A percentile compares a stretch with the other conserved stretches of the same genome.
These are phyloP conservation scores for Penicillium ucsense DNA, from an alignment of 495 filamentous ascomycete genomes.

Conservation along the genomic window DNA sequence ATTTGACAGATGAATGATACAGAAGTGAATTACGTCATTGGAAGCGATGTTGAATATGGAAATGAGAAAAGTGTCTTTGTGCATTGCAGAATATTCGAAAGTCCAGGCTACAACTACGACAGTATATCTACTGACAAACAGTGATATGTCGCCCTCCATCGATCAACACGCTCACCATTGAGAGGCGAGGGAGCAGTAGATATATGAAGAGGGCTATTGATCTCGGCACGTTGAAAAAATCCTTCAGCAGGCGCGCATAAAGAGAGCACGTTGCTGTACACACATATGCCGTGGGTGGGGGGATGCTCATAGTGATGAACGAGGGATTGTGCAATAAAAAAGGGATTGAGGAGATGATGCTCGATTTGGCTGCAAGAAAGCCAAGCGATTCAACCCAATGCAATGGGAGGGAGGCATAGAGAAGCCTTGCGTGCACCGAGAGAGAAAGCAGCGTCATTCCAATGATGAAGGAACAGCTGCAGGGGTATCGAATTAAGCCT, in stretches of 20 bases:
- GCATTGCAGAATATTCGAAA: no score
- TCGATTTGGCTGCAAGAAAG: conserved; percentile 3
- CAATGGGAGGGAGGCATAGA: not conserved
- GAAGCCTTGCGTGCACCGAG: not conserved
- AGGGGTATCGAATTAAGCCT: conserved; percentile 26
- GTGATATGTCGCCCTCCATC: conserved; percentile 63
- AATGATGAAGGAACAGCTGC: conserved; percentile 13
- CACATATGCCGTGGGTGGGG: conserved; percentile 75
- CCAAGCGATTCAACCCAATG: not conserved
- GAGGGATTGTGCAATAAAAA: not conserved
- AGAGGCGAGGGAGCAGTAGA: conserved; percentile 68
- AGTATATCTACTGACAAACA: no score
- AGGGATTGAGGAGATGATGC: conserved; percentile 3
- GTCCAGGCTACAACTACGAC: no score
- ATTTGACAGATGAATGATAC: conserved; percentile 2
- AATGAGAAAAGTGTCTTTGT: not conserved
- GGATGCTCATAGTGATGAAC: not conserved
- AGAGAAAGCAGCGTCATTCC: conserved; percentile 7
- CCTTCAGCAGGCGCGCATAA: conserved; percentile 92
- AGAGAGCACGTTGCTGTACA: conserved; percentile 87
- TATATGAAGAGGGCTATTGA: conserved; percentile 60
- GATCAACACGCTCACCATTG: conserved; percentile 72
- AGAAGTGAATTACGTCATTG: not conserved
- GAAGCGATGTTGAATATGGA: not conserved
- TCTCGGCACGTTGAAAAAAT: conserved; percentile 89